Conservation (phyloP, 208 protist genomes). For the Wallacemonas sp. region DNA sequence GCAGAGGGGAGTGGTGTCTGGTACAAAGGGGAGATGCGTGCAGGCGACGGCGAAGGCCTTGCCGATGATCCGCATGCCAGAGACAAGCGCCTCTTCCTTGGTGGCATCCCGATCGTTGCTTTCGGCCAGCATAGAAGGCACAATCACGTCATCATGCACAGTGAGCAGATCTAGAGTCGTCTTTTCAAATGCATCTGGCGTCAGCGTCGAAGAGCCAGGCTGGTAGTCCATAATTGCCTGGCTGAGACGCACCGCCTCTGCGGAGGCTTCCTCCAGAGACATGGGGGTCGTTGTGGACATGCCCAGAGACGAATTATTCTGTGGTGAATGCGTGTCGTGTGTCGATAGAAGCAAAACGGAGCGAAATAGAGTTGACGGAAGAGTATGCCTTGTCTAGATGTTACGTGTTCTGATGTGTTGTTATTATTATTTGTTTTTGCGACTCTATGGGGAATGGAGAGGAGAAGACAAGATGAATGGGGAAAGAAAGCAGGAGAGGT, state of each 20-base stretch:
- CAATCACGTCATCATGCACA: neutral
- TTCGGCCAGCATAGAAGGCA: neutral
- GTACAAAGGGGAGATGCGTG: conserved; percentile 18
- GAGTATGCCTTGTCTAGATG: too few species aligned
- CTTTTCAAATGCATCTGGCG: neutral
- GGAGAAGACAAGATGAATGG: neutral
- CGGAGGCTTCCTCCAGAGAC: neutral
- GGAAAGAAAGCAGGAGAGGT: too few species aligned
- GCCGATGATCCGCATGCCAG: conserved; percentile 21
- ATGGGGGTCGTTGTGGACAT: too few species aligned
- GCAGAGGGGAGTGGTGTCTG: neutral
- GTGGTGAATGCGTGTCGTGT: too few species aligned
- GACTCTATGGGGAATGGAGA: too few species aligned
- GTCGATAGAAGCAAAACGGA: neutral
- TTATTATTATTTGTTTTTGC: too few species aligned
- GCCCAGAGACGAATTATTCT: too few species aligned
- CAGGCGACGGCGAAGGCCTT: conserved; percentile 24
- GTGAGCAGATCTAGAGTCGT: neutral
- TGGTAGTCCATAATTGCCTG: neutral
- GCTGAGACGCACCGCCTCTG: neutral
- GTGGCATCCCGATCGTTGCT: neutral
- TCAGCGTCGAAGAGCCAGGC: neutral
- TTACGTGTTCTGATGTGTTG: too few species aligned
- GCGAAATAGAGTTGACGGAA: neutral
- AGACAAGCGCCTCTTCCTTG: neutral